These are phyloP conservation scores for Lizonia empirigonia DNA, from an alignment of 2,329 filamentous ascomycete species.

Conservation along the genomic window DNA sequence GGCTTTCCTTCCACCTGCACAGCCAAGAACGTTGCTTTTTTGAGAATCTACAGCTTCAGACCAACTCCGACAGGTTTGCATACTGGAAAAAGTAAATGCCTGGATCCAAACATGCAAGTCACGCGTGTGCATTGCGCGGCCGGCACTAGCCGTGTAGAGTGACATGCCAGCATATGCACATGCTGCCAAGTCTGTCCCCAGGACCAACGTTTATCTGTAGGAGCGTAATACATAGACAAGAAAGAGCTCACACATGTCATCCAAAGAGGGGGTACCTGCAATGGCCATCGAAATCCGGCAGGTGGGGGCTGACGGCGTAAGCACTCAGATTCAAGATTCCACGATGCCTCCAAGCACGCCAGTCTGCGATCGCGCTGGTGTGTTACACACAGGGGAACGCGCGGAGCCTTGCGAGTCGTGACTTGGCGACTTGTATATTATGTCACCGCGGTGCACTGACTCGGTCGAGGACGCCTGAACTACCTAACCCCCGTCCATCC, in stretches of 20 bases:
- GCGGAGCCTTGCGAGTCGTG: conserved; percentile 3
- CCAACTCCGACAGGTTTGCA: too few relatives aligned
- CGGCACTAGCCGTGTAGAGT: conserved; percentile 8
- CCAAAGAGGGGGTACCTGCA: background rate
- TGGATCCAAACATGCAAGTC: background rate
- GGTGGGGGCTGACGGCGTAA: conserved; percentile 17
- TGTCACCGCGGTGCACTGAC: conserved; percentile 1
- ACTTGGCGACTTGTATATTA: background rate
- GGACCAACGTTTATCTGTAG: background rate
- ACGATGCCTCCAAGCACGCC: too few relatives aligned
- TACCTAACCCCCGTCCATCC: conserved; percentile 1
- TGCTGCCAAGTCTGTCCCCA: conserved; percentile 6
- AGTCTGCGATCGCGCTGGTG: background rate
- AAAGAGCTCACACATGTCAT: background rate
- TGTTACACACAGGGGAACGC: background rate
- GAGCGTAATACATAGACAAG: background rate
- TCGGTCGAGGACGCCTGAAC: conserved; percentile 5
- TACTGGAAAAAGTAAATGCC: conserved; percentile 10
- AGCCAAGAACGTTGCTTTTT: too few relatives aligned
- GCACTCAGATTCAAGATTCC: background rate
- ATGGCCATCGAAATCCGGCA: conserved; percentile 8
- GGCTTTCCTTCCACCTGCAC: too few relatives aligned
- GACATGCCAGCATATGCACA: conserved; percentile 3
- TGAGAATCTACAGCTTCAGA: too few relatives aligned
- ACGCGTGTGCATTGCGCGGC: conserved; percentile 7